Evolutionary conservation across 441 rosid species (phyloP).

Genomic region (Hura crepitans): DNA sequence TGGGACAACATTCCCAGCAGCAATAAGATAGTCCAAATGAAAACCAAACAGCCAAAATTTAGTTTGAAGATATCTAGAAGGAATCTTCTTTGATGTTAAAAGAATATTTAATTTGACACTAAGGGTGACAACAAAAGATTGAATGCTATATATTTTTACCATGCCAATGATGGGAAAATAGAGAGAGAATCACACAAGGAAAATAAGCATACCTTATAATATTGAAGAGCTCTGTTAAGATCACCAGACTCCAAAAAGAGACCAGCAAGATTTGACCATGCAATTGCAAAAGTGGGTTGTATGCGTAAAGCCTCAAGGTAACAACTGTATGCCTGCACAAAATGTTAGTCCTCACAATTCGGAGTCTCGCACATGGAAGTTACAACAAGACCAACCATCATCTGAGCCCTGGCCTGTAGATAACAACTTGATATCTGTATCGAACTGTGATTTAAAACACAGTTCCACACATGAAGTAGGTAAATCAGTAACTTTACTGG

Average conservation of each 20-base stretch:
- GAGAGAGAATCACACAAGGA: slow-evolving; percentile 4
- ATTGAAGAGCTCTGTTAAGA: slow-evolving; percentile 86
- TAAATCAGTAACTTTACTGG: slow-evolving; percentile 56
- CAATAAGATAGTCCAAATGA: background rate
- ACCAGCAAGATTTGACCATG: slow-evolving; percentile 99
- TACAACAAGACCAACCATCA: slow-evolving; percentile 83
- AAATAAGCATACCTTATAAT: slow-evolving; percentile 68
- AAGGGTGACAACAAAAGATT: background rate
- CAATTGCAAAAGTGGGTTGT: slow-evolving; percentile 95
- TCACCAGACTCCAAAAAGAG: slow-evolving; percentile 98
- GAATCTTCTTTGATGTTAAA: background rate
- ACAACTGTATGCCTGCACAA: slow-evolving; percentile 98
- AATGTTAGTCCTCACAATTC: slow-evolving; percentile 69
- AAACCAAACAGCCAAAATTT: background rate
- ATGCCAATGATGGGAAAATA: background rate
- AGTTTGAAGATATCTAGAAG: background rate
- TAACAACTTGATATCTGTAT: slow-evolving; percentile 68
- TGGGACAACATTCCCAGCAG: background rate
- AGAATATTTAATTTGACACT: background rate
- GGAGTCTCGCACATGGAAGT: slow-evolving; percentile 66
- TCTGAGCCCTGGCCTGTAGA: slow-evolving; percentile 70
- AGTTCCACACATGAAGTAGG: slow-evolving; percentile 68
- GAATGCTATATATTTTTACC: background rate
- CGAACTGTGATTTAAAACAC: slow-evolving; percentile 64
- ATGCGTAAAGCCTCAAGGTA: slow-evolving; percentile 92